Evolutionary conservation across 2,329 filamentous ascomycete species (phyloP).

Genomic region (Lasiodiplodia gonubiensis): DNA sequence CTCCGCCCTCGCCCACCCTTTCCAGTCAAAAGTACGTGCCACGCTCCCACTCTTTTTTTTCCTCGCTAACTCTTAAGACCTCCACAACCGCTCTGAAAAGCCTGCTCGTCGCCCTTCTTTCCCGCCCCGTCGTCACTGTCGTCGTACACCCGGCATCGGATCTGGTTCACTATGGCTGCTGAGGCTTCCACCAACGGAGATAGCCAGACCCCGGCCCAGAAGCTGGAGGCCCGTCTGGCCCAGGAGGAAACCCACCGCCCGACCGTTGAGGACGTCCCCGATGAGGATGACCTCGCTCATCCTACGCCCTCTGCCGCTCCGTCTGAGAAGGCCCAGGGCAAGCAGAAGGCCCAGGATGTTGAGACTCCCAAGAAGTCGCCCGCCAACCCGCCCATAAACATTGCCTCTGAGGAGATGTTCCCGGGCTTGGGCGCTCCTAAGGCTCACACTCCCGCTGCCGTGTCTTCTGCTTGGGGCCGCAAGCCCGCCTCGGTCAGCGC

Average conservation of each 20-base stretch:
- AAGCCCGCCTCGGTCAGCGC: constrained; percentile 57
- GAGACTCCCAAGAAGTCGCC: constrained; percentile 43
- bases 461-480: constrained; percentile 80
- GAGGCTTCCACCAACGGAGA: constrained; percentile 44
- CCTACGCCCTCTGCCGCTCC: constrained; percentile 59
- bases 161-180: constrained; percentile 41
- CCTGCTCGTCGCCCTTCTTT: constrained; percentile 48
- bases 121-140: constrained; percentile 18
- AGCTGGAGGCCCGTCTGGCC: constrained; percentile 68
- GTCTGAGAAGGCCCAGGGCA: constrained; percentile 70
- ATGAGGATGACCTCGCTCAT: constrained; percentile 74
- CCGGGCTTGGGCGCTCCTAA: constrained; percentile 84
- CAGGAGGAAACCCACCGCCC: constrained; percentile 61
- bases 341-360: constrained; percentile 66
- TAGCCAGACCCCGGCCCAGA: constrained; percentile 56
- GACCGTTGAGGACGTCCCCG: constrained; percentile 79
- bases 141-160: constrained; percentile 28
- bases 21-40: constrained; percentile 18
- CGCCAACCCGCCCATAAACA: constrained; percentile 65
- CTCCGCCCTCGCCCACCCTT: constrained; percentile 18
- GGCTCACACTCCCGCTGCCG: constrained; percentile 62
- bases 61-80: constrained; percentile 43
- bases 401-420: constrained; percentile 88
- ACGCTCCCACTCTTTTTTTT: constrained; percentile 29
- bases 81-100: constrained; percentile 46